phyloP scores from a whole-genome alignment of 1,284 basidiomycete genomes.

The Ustilago trichophora region DNA sequence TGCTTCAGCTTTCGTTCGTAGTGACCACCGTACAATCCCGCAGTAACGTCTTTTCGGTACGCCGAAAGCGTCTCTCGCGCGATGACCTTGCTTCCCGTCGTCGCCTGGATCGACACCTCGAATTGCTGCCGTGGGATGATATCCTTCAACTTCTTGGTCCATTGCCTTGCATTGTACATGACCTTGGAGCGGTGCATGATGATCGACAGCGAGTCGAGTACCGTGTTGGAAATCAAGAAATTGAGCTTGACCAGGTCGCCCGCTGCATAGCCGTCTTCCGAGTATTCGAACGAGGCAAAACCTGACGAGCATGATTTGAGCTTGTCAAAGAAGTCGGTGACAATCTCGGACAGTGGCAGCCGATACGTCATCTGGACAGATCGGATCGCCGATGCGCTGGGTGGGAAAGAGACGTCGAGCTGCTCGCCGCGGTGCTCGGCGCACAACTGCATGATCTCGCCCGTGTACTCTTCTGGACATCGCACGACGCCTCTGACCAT shows the following conservation, averaged over 20 bases:
- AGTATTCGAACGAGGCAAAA: conserved; percentile 64
- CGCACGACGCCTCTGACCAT: conserved; percentile 58
- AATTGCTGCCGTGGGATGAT: conserved; percentile 85
- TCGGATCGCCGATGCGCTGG: conserved; percentile 34
- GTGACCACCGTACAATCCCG: conserved; percentile 87
- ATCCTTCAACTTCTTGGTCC: conserved; percentile 61
- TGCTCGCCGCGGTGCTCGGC: conserved; percentile 63
- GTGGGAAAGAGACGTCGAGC: conserved; percentile 51
- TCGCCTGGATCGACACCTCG: conserved; percentile 74
- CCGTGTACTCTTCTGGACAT: conserved; percentile 63
- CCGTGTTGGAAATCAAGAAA: conserved; percentile 56
- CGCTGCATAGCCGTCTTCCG: conserved; percentile 51
- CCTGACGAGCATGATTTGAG: conserved; percentile 64
- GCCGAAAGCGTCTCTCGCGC: conserved; percentile 77
- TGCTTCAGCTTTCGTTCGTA: conserved; percentile 60
- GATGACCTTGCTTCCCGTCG: conserved; percentile 84
- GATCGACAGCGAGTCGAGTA: conserved; percentile 60
- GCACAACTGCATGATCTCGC: conserved; percentile 65
- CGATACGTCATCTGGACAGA: conserved; percentile 61
- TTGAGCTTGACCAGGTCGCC: conserved; percentile 62
- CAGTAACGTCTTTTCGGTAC: conserved; percentile 81
- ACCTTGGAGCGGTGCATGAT: conserved; percentile 63
- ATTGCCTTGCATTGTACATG: conserved; percentile 42
- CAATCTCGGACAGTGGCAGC: conserved; percentile 62
- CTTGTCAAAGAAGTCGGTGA: conserved; percentile 66